Conservation (phyloP, 2,329 filamentous ascomycete genomes). For the Emericellopsis cladophorae region DNA sequence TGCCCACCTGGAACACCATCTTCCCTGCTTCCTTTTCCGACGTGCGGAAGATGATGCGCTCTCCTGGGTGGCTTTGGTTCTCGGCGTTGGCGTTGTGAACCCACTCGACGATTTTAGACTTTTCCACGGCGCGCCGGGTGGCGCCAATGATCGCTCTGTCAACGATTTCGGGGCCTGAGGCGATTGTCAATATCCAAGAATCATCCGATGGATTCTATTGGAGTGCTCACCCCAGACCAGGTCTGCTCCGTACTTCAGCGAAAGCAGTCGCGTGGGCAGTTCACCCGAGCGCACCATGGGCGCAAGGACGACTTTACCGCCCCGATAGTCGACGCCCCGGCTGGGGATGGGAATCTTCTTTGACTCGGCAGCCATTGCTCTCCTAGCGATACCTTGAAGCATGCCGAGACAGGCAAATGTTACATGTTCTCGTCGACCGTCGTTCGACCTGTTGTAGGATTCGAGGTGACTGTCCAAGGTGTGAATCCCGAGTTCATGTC, state of each 20-base stretch:
- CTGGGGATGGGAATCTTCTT: conserved; percentile 73
- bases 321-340: conserved; percentile 81
- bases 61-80: conserved; percentile 41
- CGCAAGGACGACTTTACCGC: conserved; percentile 83
- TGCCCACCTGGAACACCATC: conserved; percentile 88
- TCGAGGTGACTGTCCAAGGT: no score
- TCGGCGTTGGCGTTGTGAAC: conserved; percentile 63
- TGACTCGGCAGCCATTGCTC: conserved; percentile 43
- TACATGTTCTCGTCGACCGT: neutral
- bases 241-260: conserved; percentile 90
- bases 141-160: conserved; percentile 87
- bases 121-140: conserved; percentile 61
- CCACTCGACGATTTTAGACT: conserved; percentile 75
- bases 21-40: conserved; percentile 61
- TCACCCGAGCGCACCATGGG: conserved; percentile 99
- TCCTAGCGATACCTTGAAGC: conserved; percentile 22
- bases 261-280: conserved; percentile 75
- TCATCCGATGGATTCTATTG: neutral
- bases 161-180: conserved; percentile 75
- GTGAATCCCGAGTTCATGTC: no score
- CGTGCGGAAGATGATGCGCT: conserved; percentile 72
- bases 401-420: conserved; percentile 10
- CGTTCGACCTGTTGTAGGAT: neutral
- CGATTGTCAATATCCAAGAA: conserved; percentile 2
- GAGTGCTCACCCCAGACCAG: conserved; percentile 71